These are phyloP conservation scores for Paramecium caudatum DNA, from an alignment of 73 alveolate species.

Conservation along the genomic window DNA sequence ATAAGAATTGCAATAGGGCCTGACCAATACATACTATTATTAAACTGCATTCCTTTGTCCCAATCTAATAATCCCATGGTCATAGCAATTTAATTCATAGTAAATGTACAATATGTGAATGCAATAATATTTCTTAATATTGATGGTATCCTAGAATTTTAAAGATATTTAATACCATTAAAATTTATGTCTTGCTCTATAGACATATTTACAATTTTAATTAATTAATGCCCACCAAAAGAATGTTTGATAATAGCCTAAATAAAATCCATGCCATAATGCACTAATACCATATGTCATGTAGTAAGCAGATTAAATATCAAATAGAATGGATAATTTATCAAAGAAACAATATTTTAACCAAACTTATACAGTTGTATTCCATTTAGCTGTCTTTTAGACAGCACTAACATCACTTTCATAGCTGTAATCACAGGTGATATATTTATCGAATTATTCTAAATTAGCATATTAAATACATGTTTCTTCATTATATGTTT, in stretches of 20 bases:
- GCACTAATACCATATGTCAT: slow-evolving; percentile 71
- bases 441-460: slow-evolving; percentile 62
- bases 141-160: slow-evolving; percentile 11
- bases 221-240: slow-evolving; percentile 69
- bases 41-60: slow-evolving; percentile 39
- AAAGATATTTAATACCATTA: not conserved
- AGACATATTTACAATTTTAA: slow-evolving; percentile 61
- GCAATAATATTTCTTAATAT: slow-evolving; percentile 18
- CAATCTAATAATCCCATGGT: slow-evolving; percentile 60
- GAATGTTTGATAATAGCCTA: slow-evolving; percentile 65
- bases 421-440: slow-evolving; percentile 46
- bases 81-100: slow-evolving; percentile 51
- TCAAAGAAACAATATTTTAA: slow-evolving; percentile 74
- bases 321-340: not conserved
- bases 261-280: slow-evolving; percentile 68
- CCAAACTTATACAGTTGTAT: slow-evolving; percentile 72
- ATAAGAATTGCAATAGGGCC: slow-evolving; percentile 34
- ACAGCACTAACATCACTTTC: slow-evolving; percentile 70
- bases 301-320: not conserved
- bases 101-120: slow-evolving; percentile 33
- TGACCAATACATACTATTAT: slow-evolving; percentile 60
- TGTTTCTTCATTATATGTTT: slow-evolving; percentile 66
- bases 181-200: slow-evolving; percentile 67
- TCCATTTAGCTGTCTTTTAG: slow-evolving; percentile 70
- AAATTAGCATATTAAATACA: not conserved